phyloP scores from a whole-genome alignment of 495 filamentous ascomycete species.

The Bryoglossum gracile region DNA sequence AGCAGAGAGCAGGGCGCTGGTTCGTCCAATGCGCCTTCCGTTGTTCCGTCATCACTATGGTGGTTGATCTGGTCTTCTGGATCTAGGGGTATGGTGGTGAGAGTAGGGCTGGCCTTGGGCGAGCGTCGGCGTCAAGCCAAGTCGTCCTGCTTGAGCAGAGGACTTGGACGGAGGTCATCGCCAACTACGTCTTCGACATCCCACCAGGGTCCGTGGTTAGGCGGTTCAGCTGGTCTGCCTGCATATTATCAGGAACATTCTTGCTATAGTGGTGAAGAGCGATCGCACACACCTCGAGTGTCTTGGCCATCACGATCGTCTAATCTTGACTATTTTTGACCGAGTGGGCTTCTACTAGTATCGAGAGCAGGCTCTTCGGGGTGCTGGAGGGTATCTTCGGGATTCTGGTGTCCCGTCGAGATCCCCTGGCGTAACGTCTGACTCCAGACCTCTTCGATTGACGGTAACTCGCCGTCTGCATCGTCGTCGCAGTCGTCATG shows the following conservation, averaged over 20 bases:
- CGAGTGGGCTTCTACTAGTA: neutral
- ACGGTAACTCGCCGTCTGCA: neutral
- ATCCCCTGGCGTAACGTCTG: neutral
- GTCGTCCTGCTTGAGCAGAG: neutral
- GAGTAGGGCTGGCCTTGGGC: neutral
- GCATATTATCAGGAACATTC: neutral
- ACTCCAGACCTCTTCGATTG: neutral
- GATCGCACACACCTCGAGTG: neutral
- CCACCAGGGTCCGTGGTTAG: neutral
- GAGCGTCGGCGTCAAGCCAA: constrained; percentile 2
- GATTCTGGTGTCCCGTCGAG: neutral
- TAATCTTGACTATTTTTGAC: neutral
- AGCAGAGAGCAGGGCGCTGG: neutral
- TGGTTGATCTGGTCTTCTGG: constrained; percentile 3
- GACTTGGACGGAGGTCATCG: constrained; percentile 5
- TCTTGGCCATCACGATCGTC: neutral
- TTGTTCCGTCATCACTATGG: constrained; percentile 6
- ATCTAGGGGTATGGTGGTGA: neutral
- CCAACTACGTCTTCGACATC: constrained; percentile 2
- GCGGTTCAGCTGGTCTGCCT: neutral
- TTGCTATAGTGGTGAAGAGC: neutral
- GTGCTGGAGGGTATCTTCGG: neutral
- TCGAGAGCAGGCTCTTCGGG: neutral
- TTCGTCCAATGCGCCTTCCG: neutral
- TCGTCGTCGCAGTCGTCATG: neutral